Percentiles rank a stretch among this genome's conserved stretches.
Conservation (phyloP, 2,329 filamentous ascomycete genomes). For the Clonostachys rhizophaga region DNA sequence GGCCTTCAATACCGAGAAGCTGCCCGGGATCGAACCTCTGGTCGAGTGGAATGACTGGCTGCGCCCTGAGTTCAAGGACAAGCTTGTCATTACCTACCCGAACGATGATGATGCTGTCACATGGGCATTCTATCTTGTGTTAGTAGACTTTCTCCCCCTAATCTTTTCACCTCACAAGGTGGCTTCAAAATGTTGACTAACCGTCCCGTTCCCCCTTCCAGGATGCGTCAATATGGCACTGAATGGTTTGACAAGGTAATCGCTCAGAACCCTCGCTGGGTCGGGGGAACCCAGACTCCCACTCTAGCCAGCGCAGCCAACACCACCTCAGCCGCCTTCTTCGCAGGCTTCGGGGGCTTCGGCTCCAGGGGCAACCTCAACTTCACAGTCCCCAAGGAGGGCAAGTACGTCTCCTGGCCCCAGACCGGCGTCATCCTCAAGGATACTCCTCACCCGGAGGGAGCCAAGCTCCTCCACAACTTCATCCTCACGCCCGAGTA, state of each 20-base stretch:
- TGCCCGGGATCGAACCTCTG: slow-evolving; percentile 21
- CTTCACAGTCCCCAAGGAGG: slow-evolving; percentile 23
- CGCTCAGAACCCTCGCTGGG: slow-evolving; percentile 45
- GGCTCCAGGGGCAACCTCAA: slow-evolving; percentile 9
- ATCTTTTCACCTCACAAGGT: not conserved
- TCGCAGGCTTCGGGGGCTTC: slow-evolving; percentile 17
- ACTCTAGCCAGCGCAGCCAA: slow-evolving; percentile 22
- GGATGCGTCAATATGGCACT: slow-evolving; percentile 31
- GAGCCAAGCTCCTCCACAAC: slow-evolving; percentile 43
- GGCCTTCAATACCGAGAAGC: slow-evolving; percentile 26
- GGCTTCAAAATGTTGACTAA: not conserved
- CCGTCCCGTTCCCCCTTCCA: slow-evolving; percentile 5
- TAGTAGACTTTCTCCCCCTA: slow-evolving; percentile 8
- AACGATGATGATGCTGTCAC: slow-evolving; percentile 54
- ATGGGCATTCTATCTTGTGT: slow-evolving; percentile 44
- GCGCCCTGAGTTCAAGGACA: slow-evolving; percentile 45
- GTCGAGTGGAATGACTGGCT: slow-evolving; percentile 36
- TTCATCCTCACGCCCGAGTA: slow-evolving; percentile 36
- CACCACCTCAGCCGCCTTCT: slow-evolving; percentile 22
- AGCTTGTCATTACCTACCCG: slow-evolving; percentile 49
- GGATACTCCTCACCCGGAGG: slow-evolving; percentile 41
- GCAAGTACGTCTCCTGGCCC: slow-evolving; percentile 39
- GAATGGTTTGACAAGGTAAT: slow-evolving; percentile 42
- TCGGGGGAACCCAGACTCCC: slow-evolving; percentile 43
- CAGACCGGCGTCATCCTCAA: slow-evolving; percentile 42